Conservation (phyloP, 1,284 basidiomycete species). For the Boletus smithii region DNA sequence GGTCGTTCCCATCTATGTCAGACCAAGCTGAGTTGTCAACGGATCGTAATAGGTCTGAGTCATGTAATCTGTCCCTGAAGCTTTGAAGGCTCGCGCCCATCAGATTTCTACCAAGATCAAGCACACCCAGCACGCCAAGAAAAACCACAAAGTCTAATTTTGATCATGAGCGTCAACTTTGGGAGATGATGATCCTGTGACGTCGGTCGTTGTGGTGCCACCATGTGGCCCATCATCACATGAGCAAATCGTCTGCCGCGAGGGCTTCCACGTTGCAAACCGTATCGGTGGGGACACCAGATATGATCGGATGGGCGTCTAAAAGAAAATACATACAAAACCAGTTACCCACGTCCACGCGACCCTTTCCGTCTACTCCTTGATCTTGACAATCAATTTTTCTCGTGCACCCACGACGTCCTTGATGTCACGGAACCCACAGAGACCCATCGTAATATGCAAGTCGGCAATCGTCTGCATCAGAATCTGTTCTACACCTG, state of each 20-base stretch:
- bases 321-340: not conserved
- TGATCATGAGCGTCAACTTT: too few species aligned
- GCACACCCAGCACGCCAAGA: too few species aligned
- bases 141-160: too few species aligned
- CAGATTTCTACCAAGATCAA: not conserved
- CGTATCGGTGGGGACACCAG: too few species aligned
- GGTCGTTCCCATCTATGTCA: too few species aligned
- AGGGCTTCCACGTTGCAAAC: not conserved
- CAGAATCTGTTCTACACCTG: constrained; percentile 53
- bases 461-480: constrained; percentile 51
- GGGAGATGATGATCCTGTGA: not conserved
- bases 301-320: not conserved
- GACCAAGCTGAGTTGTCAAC: too few species aligned
- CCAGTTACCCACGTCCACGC: not conserved
- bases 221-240: not conserved
- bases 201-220: too few species aligned
- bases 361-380: not conserved
- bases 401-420: constrained; percentile 38
- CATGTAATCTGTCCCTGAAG: too few species aligned
- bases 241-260: not conserved
- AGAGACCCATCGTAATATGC: constrained; percentile 49
- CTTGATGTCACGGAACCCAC: constrained; percentile 38
- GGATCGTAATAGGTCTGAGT: too few species aligned
- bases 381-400: constrained; percentile 25
- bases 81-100: too few species aligned